Base-by-base conservation (phyloP, 371 early-diverging fungal species). In the Mortierella sp. region DNA sequence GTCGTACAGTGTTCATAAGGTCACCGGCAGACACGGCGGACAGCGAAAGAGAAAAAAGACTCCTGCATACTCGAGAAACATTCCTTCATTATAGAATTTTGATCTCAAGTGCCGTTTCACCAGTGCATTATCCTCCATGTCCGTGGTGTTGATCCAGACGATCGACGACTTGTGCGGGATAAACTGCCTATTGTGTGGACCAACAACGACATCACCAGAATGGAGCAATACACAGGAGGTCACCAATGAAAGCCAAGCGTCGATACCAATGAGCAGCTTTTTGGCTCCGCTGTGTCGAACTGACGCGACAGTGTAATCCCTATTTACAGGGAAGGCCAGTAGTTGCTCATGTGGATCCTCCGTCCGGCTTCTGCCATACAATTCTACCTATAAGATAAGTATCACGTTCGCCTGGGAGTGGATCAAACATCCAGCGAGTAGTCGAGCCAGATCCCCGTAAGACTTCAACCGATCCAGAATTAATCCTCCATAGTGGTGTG, bases 341-440 rank as follows among this genome's bases (percentile, higher is more conserved):
- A 58, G 63, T 70, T 70, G 70, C 33, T 62, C 55, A 13, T 70
- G 63, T 28, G 58, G 57, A 61, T 70, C 70, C 63, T 63, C 63
- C 45, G 58, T 55, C 45, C 40, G 47, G 50, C 40, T 69, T 55
- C 69, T 50, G 21, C 63, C 62, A 69, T 70, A 70, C 19, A 70
- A 8, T 41, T 63, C 58, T 2, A 33, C 63, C 22, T 62, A 63
- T 3, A 62, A 48, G 43, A 70, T 58, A 57, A 70, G 70, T 57
- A 57, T 28, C 47, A 63, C 70, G 47, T 45, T 41, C 43, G 55
- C 41, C 33, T 57, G 33, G 36, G 63, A 62, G 41, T 70, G 70
- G 33, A 70, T 70, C 33, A 70, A n/a, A 24, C 55, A 8, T 52
- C 70, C 70, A 16, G 70, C 70, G 33, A 68, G 59, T 21, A 36